Evolutionary conservation across 352 stramenopile genomes (phyloP).

Genomic region (Phytophthora tubulina): DNA sequence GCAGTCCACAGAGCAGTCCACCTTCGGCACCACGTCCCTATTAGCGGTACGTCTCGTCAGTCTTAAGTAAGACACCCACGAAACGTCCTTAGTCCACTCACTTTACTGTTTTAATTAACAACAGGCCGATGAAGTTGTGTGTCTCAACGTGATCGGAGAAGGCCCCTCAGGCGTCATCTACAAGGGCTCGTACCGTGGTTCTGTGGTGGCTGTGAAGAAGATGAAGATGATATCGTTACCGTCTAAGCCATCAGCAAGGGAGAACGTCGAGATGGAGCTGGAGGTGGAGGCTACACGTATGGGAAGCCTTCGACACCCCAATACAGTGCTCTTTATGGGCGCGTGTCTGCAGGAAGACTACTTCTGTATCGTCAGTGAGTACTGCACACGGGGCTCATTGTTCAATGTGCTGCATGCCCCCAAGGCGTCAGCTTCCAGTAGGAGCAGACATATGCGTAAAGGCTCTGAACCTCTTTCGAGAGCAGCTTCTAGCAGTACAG

Average conservation of each 20-base stretch:
- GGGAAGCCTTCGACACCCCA: conserved; percentile 96
- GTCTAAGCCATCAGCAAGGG: conserved; percentile 62
- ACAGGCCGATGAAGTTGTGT: conserved; percentile 87
- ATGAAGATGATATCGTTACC: conserved; percentile 82
- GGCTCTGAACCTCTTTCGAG: conserved; percentile 29
- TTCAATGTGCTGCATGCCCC: conserved; percentile 94
- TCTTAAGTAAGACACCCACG: neutral
- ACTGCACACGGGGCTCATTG: conserved; percentile 94
- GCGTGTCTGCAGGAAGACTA: conserved; percentile 96
- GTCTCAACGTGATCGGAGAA: conserved; percentile 81
- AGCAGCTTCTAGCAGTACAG: conserved; percentile 29
- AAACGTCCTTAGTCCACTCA: conserved; percentile 11
- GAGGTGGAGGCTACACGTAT: conserved; percentile 85
- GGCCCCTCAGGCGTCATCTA: conserved; percentile 85
- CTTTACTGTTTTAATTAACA: neutral
- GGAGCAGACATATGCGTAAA: conserved; percentile 42
- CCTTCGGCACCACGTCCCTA: conserved; percentile 81
- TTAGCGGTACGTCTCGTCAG: conserved; percentile 59
- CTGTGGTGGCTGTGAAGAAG: conserved; percentile 88
- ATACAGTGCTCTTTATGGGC: conserved; percentile 99
- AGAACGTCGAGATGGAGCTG: conserved; percentile 87
- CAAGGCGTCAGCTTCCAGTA: conserved; percentile 41
- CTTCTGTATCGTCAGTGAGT: conserved; percentile 97
- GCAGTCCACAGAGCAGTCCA: conserved; percentile 51
- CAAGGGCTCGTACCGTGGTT: conserved; percentile 88